phyloP scores from a whole-genome alignment of 192 early-diverging fungal genomes.

The Podila epigama region DNA sequence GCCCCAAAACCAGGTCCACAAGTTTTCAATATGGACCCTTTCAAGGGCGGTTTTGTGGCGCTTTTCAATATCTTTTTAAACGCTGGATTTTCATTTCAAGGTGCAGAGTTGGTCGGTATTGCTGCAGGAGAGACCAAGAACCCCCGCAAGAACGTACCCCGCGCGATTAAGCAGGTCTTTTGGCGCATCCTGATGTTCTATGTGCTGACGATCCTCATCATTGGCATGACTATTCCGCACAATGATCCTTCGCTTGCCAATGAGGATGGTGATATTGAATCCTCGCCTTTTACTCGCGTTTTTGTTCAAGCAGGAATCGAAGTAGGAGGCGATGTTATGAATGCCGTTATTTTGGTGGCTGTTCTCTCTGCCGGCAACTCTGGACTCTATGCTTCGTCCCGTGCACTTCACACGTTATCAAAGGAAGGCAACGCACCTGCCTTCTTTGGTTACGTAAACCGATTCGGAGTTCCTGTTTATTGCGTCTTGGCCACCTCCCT shows the following conservation, averaged over 20 bases:
- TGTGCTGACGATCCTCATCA: constrained; percentile 77
- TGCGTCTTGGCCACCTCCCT: constrained; percentile 57
- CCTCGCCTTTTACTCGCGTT: constrained; percentile 70
- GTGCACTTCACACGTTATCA: constrained; percentile 78
- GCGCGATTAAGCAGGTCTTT: constrained; percentile 73
- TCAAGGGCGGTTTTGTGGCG: constrained; percentile 65
- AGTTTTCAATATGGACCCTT: constrained; percentile 59
- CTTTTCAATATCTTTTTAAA: constrained; percentile 69
- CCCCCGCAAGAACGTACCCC: constrained; percentile 73
- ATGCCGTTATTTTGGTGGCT: constrained; percentile 68
- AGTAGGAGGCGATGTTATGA: constrained; percentile 69
- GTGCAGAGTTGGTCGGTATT: constrained; percentile 86
- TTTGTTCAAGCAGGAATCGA: constrained; percentile 64
- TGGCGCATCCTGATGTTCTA: constrained; percentile 90
- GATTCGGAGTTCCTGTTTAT: constrained; percentile 64
- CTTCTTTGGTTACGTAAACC: constrained; percentile 61
- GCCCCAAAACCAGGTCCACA: constrained; percentile 46
- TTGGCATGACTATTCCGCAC: constrained; percentile 79
- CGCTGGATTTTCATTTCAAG: constrained; percentile 83
- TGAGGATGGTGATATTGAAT: constrained; percentile 52
- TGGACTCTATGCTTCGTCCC: constrained; percentile 80
- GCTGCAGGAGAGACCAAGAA: constrained; percentile 87
- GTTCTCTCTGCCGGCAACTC: constrained; percentile 65
- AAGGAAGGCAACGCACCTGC: constrained; percentile 77
- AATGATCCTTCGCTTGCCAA: constrained; percentile 61